A percentile compares a stretch with the other conserved stretches of the same genome.
phyloP scores from a whole-genome alignment of 768 basidiomycete species.

The Coprinellus aureogranulatus region DNA sequence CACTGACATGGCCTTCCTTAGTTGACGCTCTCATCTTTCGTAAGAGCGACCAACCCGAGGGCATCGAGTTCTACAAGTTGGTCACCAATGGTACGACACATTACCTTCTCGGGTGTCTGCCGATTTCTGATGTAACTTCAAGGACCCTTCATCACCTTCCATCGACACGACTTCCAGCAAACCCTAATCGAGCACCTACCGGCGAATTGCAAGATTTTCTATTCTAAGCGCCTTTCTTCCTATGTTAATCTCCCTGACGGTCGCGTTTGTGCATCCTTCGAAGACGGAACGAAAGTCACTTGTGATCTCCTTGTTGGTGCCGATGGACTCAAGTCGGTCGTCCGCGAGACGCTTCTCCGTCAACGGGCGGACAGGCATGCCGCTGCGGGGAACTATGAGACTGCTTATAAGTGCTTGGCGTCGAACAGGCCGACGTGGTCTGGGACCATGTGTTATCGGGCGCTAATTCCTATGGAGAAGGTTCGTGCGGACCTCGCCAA shows the following conservation, averaged over 20 bases:
- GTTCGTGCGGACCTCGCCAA: constrained; percentile 18
- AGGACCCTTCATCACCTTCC: constrained; percentile 44
- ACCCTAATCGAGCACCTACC: constrained; percentile 46
- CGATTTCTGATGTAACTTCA: background rate
- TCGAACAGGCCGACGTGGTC: constrained; percentile 33
- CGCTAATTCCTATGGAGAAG: constrained; percentile 25
- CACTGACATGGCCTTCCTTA: no score
- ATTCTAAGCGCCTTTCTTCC: constrained; percentile 48
- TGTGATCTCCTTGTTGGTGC: constrained; percentile 37
- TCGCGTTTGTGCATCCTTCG: constrained; percentile 23
- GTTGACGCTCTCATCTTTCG: constrained; percentile 9
- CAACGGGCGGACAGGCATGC: constrained; percentile 13
- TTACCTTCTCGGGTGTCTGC: background rate
- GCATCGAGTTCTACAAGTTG: constrained; percentile 13
- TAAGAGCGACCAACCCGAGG: constrained; percentile 19
- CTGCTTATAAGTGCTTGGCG: constrained; percentile 1
- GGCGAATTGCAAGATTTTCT: constrained; percentile 37
- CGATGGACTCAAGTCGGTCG: constrained; percentile 19
- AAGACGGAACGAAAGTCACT: constrained; percentile 21
- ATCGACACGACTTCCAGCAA: constrained; percentile 60
- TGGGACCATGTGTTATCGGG: constrained; percentile 34
- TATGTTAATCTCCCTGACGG: constrained; percentile 33
- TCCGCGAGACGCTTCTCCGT: constrained; percentile 13
- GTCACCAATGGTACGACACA: constrained; percentile 6
- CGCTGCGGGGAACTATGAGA: constrained; percentile 1